Evolutionary conservation across 2,329 filamentous ascomycete genomes (phyloP).

Genomic region (Byssoonygena ceratinophila): DNA sequence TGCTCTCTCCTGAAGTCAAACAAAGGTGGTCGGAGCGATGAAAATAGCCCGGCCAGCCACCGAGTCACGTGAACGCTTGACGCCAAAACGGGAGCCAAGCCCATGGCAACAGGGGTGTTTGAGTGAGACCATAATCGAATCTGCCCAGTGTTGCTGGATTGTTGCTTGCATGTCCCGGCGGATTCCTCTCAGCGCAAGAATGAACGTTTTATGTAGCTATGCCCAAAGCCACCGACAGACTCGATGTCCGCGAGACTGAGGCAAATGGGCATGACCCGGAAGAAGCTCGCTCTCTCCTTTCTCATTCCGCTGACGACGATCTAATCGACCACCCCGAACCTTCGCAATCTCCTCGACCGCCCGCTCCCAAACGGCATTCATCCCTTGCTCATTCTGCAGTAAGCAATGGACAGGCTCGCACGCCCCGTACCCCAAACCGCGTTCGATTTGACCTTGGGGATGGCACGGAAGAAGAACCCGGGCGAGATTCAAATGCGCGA

Average conservation of each 20-base stretch:
- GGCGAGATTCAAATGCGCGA: constrained; percentile 16
- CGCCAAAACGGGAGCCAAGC: neutral
- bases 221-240: constrained; percentile 31
- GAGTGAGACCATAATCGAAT: neutral
- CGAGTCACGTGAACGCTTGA: neutral
- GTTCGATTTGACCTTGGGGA: constrained; percentile 59
- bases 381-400: constrained; percentile 33
- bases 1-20: no score
- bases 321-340: constrained; percentile 22
- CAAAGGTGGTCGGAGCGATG: neutral
- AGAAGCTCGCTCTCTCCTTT: constrained; percentile 29
- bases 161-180: neutral
- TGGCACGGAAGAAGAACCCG: constrained; percentile 23
- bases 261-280: constrained; percentile 23
- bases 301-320: constrained; percentile 22
- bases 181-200: constrained; percentile 10
- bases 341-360: constrained; percentile 18
- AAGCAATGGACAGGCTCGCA: constrained; percentile 42
- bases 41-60: neutral
- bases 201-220: constrained; percentile 28
- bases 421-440: constrained; percentile 57
- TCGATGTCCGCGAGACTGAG: constrained; percentile 26
- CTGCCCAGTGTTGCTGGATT: no score
- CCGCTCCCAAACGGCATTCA: constrained; percentile 28
- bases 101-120: neutral